phyloP scores from a whole-genome alignment of 805 yeast genomes.

The Naumovozyma dairenensis region DNA sequence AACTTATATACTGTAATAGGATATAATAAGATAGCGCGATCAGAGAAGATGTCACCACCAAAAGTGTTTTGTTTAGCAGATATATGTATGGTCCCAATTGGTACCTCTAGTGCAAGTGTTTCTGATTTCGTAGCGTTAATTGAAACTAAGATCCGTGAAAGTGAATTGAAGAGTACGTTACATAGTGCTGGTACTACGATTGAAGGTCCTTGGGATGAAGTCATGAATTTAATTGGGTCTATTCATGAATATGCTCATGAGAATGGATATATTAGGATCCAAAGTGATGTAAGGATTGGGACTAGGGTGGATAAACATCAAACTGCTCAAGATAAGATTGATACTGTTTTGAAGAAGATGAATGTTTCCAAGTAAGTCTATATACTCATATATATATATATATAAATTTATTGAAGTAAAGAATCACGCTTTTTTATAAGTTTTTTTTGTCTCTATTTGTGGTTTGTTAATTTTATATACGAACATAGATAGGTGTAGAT shows the following conservation, averaged over 20 bases:
- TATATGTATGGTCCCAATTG: conserved; percentile 79
- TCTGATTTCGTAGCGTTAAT: conserved; percentile 70
- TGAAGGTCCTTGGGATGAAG: conserved; percentile 89
- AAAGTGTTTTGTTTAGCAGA: conserved; percentile 89
- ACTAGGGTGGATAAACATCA: conserved; percentile 71
- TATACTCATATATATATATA: conserved; percentile 1
- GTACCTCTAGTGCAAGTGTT: conserved; percentile 68
- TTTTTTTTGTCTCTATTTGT: not conserved
- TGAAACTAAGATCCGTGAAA: conserved; percentile 51
- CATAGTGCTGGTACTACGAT: conserved; percentile 92
- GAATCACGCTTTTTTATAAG: no score
- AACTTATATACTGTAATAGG: no score
- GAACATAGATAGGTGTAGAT: conserved; percentile 5
- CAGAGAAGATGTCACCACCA: no score
- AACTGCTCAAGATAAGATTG: conserved; percentile 62
- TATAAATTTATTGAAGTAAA: not conserved
- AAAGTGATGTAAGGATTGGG: conserved; percentile 80
- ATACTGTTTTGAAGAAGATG: conserved; percentile 49
- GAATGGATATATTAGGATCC: conserved; percentile 67
- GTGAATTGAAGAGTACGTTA: conserved; percentile 55
- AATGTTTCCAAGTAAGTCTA: conserved; percentile 10
- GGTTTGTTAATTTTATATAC: conserved; percentile 2
- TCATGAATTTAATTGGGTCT: conserved; percentile 66
- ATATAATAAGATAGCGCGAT: no score
- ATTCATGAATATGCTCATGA: conserved; percentile 65